A percentile compares a stretch with the other conserved stretches of the same genome.
Conservation (phyloP, 805 yeast species). For the Jamesozyma lodderae region DNA sequence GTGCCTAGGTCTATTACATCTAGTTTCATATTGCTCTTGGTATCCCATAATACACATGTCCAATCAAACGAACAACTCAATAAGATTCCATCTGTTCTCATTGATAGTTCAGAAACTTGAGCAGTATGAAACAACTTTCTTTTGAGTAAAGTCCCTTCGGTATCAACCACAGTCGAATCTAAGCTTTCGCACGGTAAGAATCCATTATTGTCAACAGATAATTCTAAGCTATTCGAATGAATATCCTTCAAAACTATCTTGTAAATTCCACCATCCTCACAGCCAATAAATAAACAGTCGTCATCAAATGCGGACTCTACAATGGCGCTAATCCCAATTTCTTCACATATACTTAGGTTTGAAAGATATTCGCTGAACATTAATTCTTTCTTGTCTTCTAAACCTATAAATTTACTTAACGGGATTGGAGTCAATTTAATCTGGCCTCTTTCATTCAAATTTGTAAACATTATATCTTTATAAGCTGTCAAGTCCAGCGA, state of each 20-base stretch:
- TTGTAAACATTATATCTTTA: constrained; percentile 6
- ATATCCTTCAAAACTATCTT: constrained; percentile 10
- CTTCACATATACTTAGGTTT: background rate
- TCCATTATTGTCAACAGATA: constrained; percentile 14
- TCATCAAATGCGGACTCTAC: constrained; percentile 14
- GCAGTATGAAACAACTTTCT: constrained; percentile 15
- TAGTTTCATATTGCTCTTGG: constrained; percentile 7
- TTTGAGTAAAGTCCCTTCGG: background rate
- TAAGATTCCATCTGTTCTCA: constrained; percentile 12
- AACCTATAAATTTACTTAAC: background rate
- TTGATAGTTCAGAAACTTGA: constrained; percentile 13
- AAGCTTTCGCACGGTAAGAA: constrained; percentile 12
- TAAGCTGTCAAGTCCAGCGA: constrained; percentile 15
- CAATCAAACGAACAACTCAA: constrained; percentile 22
- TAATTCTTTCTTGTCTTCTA: no score
- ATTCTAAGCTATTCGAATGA: constrained; percentile 2
- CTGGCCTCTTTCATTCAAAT: background rate
- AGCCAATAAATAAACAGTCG: constrained; percentile 17
- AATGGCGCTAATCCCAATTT: constrained; percentile 2
- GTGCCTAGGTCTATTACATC: constrained; percentile 12
- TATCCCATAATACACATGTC: constrained; percentile 23
- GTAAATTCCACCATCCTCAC: constrained; percentile 25
- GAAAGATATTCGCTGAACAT: background rate
- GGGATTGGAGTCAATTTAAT: background rate
- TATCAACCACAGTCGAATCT: background rate